phyloP scores from a whole-genome alignment of 2,329 filamentous ascomycete genomes.

The Trichophyton verrucosum region DNA sequence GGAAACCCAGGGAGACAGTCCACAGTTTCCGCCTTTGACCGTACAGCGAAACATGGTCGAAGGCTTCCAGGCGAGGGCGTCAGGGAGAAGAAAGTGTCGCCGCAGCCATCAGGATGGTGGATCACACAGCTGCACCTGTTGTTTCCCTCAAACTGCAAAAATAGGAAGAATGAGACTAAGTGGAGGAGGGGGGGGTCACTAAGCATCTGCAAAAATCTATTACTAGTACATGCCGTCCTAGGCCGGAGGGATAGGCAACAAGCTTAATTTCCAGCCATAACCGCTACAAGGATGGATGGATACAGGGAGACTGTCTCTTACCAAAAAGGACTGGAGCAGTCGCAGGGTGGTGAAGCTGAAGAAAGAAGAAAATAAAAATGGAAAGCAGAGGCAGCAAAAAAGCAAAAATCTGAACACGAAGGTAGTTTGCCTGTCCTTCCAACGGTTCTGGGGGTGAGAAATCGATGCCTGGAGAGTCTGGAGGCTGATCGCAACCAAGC shows the following conservation, averaged over 20 bases:
- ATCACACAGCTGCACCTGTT: not conserved
- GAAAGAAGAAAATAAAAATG: not conserved
- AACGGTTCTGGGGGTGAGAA: not conserved
- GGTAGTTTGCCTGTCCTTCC: not conserved
- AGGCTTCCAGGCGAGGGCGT: not conserved
- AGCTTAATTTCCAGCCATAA: constrained; percentile 3
- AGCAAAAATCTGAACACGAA: not conserved
- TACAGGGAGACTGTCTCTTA: not conserved
- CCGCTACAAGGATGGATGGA: constrained; percentile 2
- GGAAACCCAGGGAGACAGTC: constrained; percentile 1
- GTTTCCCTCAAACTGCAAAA: not conserved
- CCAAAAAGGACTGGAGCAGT: not conserved
- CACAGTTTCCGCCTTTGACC: constrained; percentile 4
- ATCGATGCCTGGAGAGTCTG: not conserved
- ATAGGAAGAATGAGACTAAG: not conserved
- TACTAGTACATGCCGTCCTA: not conserved
- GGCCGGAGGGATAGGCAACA: constrained; percentile 2
- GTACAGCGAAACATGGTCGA: constrained; percentile 1
- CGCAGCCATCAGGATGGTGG: constrained; percentile 2
- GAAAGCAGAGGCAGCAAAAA: not conserved
- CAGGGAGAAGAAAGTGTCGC: not conserved
- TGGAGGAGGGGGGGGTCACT: not conserved
- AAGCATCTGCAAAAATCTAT: not conserved
- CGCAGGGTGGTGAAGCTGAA: not conserved
- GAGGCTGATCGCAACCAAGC: not conserved